A percentile compares a stretch with the other conserved stretches of the same genome.
Conservation (phyloP, 768 basidiomycete species). For the Royoungia palumana region DNA sequence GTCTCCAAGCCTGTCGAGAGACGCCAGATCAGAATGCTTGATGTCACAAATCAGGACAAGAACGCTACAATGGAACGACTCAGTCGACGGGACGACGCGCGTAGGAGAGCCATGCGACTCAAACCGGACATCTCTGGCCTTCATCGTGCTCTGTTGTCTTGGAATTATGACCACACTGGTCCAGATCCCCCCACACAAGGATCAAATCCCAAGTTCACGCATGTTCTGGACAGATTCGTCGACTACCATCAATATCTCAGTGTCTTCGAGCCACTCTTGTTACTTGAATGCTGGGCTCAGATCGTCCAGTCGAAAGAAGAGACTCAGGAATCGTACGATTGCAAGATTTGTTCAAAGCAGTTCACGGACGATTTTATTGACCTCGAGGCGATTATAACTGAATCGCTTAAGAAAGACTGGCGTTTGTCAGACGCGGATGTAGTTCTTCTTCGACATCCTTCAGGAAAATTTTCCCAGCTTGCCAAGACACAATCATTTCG, state of each 20-base stretch:
- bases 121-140: slow-evolving; percentile 81
- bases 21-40: slow-evolving; percentile 61
- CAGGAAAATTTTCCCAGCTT: slow-evolving; percentile 53
- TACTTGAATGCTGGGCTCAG: slow-evolving; percentile 91
- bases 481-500: slow-evolving; percentile 64
- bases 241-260: slow-evolving; percentile 65
- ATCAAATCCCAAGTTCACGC: slow-evolving; percentile 30
- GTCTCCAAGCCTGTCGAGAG: slow-evolving; percentile 55
- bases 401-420: slow-evolving; percentile 65
- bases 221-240: slow-evolving; percentile 64
- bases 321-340: slow-evolving; percentile 47
- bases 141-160: slow-evolving; percentile 75
- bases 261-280: slow-evolving; percentile 80
- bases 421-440: slow-evolving; percentile 79
- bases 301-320: slow-evolving; percentile 76
- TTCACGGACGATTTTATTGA: slow-evolving; percentile 83
- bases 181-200: slow-evolving; percentile 55
- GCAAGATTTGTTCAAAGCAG: slow-evolving; percentile 64
- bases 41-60: slow-evolving; percentile 42
- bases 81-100: slow-evolving; percentile 57
- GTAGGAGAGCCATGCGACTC: slow-evolving; percentile 60
- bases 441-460: slow-evolving; percentile 67
- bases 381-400: slow-evolving; percentile 62
- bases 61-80: slow-evolving; percentile 50
- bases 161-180: slow-evolving; percentile 76